Percentiles rank a stretch among this genome's conserved stretches.
These are phyloP conservation scores for Ensete glaucum DNA, from an alignment of 176 grass and related monocot genomes.

Conservation along the genomic window DNA sequence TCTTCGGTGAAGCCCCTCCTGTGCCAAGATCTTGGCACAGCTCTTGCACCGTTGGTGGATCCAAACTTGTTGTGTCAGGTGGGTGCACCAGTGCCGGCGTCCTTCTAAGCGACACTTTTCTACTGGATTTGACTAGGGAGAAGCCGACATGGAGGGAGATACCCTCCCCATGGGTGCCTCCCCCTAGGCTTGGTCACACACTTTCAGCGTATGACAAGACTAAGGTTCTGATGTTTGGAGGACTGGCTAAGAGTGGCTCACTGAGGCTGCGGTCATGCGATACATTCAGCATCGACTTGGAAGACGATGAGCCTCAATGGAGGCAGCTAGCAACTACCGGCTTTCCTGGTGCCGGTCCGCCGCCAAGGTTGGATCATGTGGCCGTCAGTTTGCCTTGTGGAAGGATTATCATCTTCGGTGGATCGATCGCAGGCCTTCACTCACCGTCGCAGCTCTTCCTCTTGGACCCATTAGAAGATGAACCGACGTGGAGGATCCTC, in stretches of 20 bases:
- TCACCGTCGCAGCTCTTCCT: slow-evolving; percentile 69
- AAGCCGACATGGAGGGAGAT: slow-evolving; percentile 85
- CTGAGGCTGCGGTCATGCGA: slow-evolving; percentile 66
- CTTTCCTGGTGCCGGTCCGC: slow-evolving; percentile 51
- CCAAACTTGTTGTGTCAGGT: slow-evolving; percentile 86
- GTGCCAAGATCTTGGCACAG: slow-evolving; percentile 96
- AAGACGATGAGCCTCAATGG: slow-evolving; percentile 67
- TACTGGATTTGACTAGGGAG: slow-evolving; percentile 77
- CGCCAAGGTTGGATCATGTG: slow-evolving; percentile 86
- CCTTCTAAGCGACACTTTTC: slow-evolving; percentile 79
- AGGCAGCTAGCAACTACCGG: slow-evolving; percentile 49
- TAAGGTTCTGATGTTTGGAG: slow-evolving; percentile 91
- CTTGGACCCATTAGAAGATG: slow-evolving; percentile 63
- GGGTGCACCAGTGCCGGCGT: slow-evolving; percentile 72
- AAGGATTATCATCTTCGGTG: slow-evolving; percentile 83
- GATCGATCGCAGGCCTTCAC: slow-evolving; percentile 70
- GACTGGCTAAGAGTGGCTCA: slow-evolving; percentile 72
- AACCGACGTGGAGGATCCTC: slow-evolving; percentile 70
- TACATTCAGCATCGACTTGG: slow-evolving; percentile 55
- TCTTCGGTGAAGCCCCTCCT: slow-evolving; percentile 41
- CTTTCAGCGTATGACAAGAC: slow-evolving; percentile 61
- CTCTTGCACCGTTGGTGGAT: slow-evolving; percentile 82
- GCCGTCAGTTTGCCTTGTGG: slow-evolving; percentile 73
- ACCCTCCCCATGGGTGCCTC: slow-evolving; percentile 48
- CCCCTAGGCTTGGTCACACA: slow-evolving; percentile 76